Percentiles rank a stretch among this genome's conserved stretches.
phyloP scores from a whole-genome alignment of 345 rosid genomes.

The Reutealis trisperma region DNA sequence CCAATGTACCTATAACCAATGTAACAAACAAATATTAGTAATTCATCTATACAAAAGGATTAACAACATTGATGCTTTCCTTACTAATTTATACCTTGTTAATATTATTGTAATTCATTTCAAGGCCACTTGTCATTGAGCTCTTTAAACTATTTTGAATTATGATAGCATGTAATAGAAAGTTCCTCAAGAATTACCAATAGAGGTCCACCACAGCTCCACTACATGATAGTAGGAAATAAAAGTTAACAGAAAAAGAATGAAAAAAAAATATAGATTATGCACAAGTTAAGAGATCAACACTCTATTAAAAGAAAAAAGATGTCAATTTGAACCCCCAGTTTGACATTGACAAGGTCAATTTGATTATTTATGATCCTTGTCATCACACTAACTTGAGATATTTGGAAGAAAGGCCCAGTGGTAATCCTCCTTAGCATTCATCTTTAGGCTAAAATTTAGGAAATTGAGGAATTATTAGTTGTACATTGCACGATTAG shows the following conservation, averaged over 20 bases:
- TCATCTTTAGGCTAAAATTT: no score
- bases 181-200: slow-evolving; percentile 65
- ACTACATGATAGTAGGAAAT: slow-evolving; percentile 50
- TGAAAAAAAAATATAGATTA: slow-evolving; percentile 2
- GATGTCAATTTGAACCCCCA: slow-evolving; percentile 54
- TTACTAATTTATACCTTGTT: no score
- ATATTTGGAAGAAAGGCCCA: no score
- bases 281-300: background rate
- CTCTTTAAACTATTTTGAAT: slow-evolving; percentile 47
- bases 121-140: no score
- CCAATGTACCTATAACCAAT: slow-evolving; percentile 66
- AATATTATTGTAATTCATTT: slow-evolving; percentile 79
- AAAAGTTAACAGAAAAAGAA: background rate
- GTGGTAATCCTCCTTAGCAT: slow-evolving; percentile 42
- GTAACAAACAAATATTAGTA: slow-evolving; percentile 18
- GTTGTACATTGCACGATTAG: no score
- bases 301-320: slow-evolving; percentile 2
- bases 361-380: slow-evolving; percentile 42
- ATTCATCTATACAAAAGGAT: background rate
- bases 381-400: slow-evolving; percentile 47
- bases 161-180: slow-evolving; percentile 43
- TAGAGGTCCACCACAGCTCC: slow-evolving; percentile 84
- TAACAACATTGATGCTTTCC: background rate
- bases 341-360: slow-evolving; percentile 32
- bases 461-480: no score